Percentiles rank a stretch among this genome's conserved stretches.
phyloP scores from a whole-genome alignment of 495 filamentous ascomycete genomes.

The Penicillium alfredii region DNA sequence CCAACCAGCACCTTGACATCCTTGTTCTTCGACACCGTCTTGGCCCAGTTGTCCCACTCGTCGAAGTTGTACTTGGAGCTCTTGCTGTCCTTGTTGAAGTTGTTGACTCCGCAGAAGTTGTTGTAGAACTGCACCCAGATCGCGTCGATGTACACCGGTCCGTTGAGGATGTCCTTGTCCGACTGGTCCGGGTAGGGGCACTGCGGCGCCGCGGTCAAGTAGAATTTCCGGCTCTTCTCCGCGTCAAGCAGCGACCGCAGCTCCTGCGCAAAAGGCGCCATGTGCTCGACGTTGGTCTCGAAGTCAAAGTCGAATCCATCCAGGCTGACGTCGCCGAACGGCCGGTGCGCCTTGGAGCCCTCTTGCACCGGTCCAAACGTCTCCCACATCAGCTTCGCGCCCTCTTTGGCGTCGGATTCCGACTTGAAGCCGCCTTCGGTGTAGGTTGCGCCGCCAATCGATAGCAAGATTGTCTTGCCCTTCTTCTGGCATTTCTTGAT shows the following conservation, averaged over 20 bases:
- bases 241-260: slow-evolving; percentile 50
- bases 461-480: slow-evolving; percentile 63
- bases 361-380: slow-evolving; percentile 50
- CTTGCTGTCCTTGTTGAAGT: slow-evolving; percentile 41
- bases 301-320: slow-evolving; percentile 74
- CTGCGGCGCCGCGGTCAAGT: slow-evolving; percentile 61
- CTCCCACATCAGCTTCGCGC: slow-evolving; percentile 59
- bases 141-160: slow-evolving; percentile 52
- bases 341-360: slow-evolving; percentile 39
- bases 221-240: slow-evolving; percentile 46
- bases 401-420: slow-evolving; percentile 42
- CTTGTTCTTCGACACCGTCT: slow-evolving; percentile 52
- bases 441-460: slow-evolving; percentile 60
- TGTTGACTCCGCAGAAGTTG: slow-evolving; percentile 59
- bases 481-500: slow-evolving; percentile 59
- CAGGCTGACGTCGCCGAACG: slow-evolving; percentile 57
- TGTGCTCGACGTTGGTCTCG: slow-evolving; percentile 45
- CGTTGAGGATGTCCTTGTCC: slow-evolving; percentile 50
- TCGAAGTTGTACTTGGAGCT: slow-evolving; percentile 62
- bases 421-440: slow-evolving; percentile 56
- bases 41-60: slow-evolving; percentile 68
- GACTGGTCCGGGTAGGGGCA: slow-evolving; percentile 60
- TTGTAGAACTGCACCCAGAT: slow-evolving; percentile 72
- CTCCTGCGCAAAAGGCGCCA: slow-evolving; percentile 49
- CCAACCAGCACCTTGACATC: slow-evolving; percentile 62